Base-by-base conservation (phyloP, 768 basidiomycete genomes). In the Kwoniella sp. region DNA sequence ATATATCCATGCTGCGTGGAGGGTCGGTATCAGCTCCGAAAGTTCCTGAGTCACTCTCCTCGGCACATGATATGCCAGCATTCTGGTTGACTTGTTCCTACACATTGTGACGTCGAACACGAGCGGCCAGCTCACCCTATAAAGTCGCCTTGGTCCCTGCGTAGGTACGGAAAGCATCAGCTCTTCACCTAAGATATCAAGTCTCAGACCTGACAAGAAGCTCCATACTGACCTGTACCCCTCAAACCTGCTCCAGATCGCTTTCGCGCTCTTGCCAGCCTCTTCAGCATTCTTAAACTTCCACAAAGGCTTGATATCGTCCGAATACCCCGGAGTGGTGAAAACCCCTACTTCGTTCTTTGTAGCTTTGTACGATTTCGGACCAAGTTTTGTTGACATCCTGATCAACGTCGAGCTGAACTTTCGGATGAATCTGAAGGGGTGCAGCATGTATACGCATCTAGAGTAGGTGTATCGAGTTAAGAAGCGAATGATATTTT, bases 261-360 rank as follows among this genome's bases (percentile, higher is more conserved):
- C 50, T 44, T 63, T 60, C 3, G 70, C 64, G 33, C 71, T 73
- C 49, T 70, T 54, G 55, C 22, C 64, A 13, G 78, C 74, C 22
- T 68, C 64, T 13, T 66, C 60, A 15, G 68, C 67, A 66, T 77
- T 71, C 49, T 76, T 75, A 59, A 74, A 79, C 47, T 70, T 60
- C 78, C 78, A 79, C 13, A 71, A 49, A 0, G 51, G 51, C 56
- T 79, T 79, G 47, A 79, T 63, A 17, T 65, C 65, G 2, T 58
- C 69, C 4, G 76, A 76, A 55, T 79, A 79, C 2, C 74, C 76
- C 25, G 74, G 72, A 0, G 78, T 77, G 4, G 76, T 79, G 63
- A 79, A 79, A 1, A 79, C 78, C 15, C 76, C 76, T 60, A 74
- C 70, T 54, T 79, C 78, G 15, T 72, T 77, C 46, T 68, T 68